Conservation (phyloP, 805 yeast species). For the Debaryomyces hansenii region DNA sequence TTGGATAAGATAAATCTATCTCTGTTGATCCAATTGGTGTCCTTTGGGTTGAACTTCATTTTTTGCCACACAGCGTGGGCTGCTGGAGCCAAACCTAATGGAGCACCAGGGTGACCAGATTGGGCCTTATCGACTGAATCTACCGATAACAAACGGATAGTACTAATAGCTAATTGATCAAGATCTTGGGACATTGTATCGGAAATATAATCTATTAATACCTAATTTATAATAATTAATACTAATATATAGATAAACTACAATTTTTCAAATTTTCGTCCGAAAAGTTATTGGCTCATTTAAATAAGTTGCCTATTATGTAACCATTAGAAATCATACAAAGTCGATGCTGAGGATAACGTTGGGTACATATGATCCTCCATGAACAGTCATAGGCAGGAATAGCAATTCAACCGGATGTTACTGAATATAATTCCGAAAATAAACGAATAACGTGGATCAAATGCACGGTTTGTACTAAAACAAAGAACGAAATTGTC, state of each 20-base stretch:
- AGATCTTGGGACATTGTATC: slow-evolving; percentile 23
- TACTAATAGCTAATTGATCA: slow-evolving; percentile 75
- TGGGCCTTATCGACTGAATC: slow-evolving; percentile 87
- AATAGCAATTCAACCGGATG: not conserved
- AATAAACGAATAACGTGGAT: not conserved
- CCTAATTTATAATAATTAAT: not conserved
- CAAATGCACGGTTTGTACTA: not conserved
- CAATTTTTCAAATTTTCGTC: not conserved
- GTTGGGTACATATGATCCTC: not conserved
- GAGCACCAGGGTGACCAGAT: slow-evolving; percentile 99
- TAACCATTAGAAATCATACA: not conserved
- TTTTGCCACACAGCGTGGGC: slow-evolving; percentile 84
- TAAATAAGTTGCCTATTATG: not conserved
- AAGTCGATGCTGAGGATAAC: not conserved
- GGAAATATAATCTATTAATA: not conserved
- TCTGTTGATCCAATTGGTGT: slow-evolving; percentile 91
- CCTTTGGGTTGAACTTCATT: slow-evolving; percentile 85
- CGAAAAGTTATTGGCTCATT: not conserved
- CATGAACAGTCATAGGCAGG: not conserved
- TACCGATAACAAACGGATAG: slow-evolving; percentile 86
- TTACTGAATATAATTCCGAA: not conserved
- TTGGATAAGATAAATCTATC: slow-evolving; percentile 94
- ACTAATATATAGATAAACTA: not conserved
- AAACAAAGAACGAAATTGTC: not conserved
- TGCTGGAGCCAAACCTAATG: slow-evolving; percentile 95